Evolutionary conservation across 768 basidiomycete species (phyloP).

Genomic region (Termitomyces sp.): DNA sequence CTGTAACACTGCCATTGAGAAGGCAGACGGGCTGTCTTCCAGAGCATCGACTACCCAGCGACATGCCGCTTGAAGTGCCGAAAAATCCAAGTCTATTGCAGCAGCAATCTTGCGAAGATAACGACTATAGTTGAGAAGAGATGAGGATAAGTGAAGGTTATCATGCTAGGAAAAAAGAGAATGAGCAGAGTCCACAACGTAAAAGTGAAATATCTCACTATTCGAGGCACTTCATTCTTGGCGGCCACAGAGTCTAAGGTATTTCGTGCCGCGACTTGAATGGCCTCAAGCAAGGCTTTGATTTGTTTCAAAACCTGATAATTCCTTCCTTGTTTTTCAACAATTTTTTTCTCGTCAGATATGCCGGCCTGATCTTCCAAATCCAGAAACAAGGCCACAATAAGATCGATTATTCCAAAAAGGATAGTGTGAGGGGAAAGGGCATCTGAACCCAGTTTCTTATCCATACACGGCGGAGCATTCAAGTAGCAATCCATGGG

Average conservation of each 20-base stretch:
- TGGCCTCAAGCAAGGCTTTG: conserved; percentile 10
- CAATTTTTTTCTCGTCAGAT: not conserved
- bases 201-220: conserved; percentile 18
- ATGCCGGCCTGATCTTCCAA: conserved; percentile 15
- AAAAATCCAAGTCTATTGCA: conserved; percentile 52
- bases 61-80: conserved; percentile 53
- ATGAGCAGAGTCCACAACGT: not conserved
- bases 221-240: conserved; percentile 1
- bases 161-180: conserved; percentile 14
- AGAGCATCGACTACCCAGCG: conserved; percentile 45
- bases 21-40: conserved; percentile 24
- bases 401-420: conserved; percentile 36
- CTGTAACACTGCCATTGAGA: conserved; percentile 24
- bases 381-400: conserved; percentile 33
- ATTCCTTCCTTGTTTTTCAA: conserved; percentile 11
- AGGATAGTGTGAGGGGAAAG: conserved; percentile 26
- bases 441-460: conserved; percentile 16
- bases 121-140: conserved; percentile 31
- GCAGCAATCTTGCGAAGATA: conserved; percentile 38
- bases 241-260: conserved; percentile 11
- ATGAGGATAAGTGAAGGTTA: conserved; percentile 25
- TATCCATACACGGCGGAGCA: conserved; percentile 25
- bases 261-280: conserved; percentile 7
- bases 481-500: conserved; percentile 46
- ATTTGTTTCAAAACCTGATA: conserved; percentile 13